Conservation (phyloP, 2,329 filamentous ascomycete species). For the Botrytis fragariae region DNA sequence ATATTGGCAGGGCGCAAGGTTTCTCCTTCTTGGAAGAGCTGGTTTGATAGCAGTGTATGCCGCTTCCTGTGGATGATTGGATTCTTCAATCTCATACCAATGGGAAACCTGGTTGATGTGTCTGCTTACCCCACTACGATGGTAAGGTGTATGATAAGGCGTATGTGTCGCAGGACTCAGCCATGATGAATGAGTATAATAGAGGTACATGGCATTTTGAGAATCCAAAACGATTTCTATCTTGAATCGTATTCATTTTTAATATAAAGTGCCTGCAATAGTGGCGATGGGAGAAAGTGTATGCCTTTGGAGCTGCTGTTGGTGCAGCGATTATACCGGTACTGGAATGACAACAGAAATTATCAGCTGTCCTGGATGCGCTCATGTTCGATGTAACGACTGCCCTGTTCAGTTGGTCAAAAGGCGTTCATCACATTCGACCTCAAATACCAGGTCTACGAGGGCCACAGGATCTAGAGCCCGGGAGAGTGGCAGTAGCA, state of each 20-base stretch:
- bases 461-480: fast-evolving
- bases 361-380: not conserved
- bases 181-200: not conserved
- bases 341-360: not conserved
- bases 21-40: not conserved
- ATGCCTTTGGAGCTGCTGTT: not conserved
- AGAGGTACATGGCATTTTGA: not conserved
- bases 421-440: not conserved
- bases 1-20: not conserved
- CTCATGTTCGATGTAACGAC: not conserved
- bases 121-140: not conserved
- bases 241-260: no score
- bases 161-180: not conserved
- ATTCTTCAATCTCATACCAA: not conserved
- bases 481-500: fast-evolving
- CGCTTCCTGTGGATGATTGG: not conserved
- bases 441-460: not conserved
- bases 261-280: no score
- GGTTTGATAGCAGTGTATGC: not conserved
- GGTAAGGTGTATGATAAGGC: not conserved
- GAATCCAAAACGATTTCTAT: not conserved
- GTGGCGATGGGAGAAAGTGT: no score
- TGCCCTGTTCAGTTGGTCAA: not conserved
- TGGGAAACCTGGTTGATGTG: not conserved
- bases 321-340: not conserved